Conservation (phyloP, 2,329 filamentous ascomycete genomes). For the Trichophyton equinum region DNA sequence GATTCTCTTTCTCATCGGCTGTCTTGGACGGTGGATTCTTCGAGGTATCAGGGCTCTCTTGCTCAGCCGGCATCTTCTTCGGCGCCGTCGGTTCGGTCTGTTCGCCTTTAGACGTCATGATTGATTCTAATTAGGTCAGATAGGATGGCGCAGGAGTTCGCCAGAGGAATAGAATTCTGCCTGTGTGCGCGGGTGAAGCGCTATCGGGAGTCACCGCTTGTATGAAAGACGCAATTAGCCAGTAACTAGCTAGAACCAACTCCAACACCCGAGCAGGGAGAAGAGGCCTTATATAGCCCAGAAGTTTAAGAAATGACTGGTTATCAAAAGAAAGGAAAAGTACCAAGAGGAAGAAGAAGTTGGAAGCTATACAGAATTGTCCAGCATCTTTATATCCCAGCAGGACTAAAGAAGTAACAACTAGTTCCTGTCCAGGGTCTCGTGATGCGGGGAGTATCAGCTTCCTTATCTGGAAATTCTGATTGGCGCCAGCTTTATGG, state of each 20-base stretch:
- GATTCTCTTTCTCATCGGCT: background rate
- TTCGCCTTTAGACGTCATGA: background rate
- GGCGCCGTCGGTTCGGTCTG: background rate
- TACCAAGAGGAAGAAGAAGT: background rate
- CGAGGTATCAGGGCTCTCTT: background rate
- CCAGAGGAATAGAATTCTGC: background rate
- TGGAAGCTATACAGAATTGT: background rate
- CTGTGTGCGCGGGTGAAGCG: background rate
- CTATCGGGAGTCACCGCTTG: background rate
- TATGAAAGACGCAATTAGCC: background rate
- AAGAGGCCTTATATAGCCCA: background rate
- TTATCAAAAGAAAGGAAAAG: background rate
- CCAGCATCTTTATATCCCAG: background rate
- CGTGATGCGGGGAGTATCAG: conserved; percentile 1
- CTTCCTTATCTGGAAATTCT: background rate
- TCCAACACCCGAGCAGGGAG: background rate
- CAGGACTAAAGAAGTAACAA: background rate
- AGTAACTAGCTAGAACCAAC: background rate
- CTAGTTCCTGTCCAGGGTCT: background rate
- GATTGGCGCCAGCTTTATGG: background rate
- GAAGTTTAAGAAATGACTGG: background rate
- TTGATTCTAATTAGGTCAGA: background rate
- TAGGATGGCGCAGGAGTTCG: background rate
- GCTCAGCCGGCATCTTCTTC: background rate
- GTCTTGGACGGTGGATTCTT: background rate